phyloP scores from a whole-genome alignment of 2,329 filamentous ascomycete genomes.

The Plectosphaerella sp. region DNA sequence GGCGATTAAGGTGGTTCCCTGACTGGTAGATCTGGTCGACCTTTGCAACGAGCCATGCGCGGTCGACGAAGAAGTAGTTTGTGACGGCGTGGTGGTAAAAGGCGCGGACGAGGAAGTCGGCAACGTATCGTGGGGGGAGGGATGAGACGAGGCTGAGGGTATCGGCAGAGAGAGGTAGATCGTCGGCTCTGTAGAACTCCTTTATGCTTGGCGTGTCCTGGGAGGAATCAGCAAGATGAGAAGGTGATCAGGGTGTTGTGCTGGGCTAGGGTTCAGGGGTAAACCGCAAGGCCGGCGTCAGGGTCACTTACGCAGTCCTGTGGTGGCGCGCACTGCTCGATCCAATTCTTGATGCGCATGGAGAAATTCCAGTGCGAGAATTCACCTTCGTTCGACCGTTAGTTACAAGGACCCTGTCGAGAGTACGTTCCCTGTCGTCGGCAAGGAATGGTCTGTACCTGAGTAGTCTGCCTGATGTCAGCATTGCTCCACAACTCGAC shows the following conservation, averaged over 20 bases:
- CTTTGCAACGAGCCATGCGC: slow-evolving; percentile 34
- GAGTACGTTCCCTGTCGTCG: too few relatives aligned
- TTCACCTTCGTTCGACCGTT: slow-evolving; percentile 21
- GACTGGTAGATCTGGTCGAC: slow-evolving; percentile 36
- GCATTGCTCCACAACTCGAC: background rate
- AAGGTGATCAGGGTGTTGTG: background rate
- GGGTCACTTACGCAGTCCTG: background rate
- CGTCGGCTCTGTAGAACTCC: slow-evolving; percentile 40
- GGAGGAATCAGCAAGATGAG: slow-evolving; percentile 1
- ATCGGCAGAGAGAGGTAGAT: slow-evolving; percentile 35
- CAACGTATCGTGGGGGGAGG: slow-evolving; percentile 40
- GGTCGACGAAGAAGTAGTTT: slow-evolving; percentile 44
- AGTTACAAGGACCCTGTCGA: too few relatives aligned
- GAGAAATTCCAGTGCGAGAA: slow-evolving; percentile 51
- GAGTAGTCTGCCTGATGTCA: slow-evolving; percentile 35
- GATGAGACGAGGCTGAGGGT: slow-evolving; percentile 31
- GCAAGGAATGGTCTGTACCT: slow-evolving; percentile 9
- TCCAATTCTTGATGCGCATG: slow-evolving; percentile 44
- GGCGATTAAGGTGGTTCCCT: slow-evolving; percentile 28
- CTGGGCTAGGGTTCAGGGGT: background rate
- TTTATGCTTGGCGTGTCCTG: slow-evolving; percentile 22
- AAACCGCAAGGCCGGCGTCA: background rate
- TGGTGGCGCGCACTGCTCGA: slow-evolving; percentile 29
- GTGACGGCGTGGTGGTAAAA: slow-evolving; percentile 45
- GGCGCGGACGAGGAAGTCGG: slow-evolving; percentile 38